Percentiles rank a stretch among this genome's conserved stretches.
Conservation (phyloP, 2,329 filamentous ascomycete genomes). For the Fusarium abutilonis region DNA sequence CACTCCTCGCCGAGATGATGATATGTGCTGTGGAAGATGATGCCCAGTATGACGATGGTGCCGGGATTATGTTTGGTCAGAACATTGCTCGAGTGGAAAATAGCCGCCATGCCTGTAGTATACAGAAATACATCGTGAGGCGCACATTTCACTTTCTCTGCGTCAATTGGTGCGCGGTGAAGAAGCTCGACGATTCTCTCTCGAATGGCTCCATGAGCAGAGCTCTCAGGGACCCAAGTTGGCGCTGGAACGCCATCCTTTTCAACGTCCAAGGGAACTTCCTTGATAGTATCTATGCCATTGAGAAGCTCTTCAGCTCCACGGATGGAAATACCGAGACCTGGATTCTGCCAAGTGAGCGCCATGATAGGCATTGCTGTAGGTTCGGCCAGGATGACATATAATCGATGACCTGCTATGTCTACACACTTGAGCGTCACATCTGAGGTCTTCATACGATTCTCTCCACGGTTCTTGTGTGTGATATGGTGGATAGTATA, state of each 20-base stretch:
- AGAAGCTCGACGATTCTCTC: constrained; percentile 55
- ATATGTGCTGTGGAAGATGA: constrained; percentile 62
- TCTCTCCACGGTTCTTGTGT: constrained; percentile 50
- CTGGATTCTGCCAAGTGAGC: constrained; percentile 58
- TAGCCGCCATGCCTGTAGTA: constrained; percentile 64
- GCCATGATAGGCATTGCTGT: constrained; percentile 51
- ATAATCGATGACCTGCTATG: constrained; percentile 55
- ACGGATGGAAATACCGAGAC: constrained; percentile 58
- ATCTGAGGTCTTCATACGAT: constrained; percentile 48
- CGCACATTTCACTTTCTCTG: constrained; percentile 39
- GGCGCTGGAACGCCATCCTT: constrained; percentile 43
- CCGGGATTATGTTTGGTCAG: constrained; percentile 50
- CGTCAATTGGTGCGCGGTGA: constrained; percentile 52
- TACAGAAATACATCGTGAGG: constrained; percentile 61
- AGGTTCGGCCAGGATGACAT: constrained; percentile 55
- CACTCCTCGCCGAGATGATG: constrained; percentile 59
- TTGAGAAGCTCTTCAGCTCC: constrained; percentile 56
- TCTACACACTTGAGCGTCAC: constrained; percentile 55
- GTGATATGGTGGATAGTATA: constrained; percentile 48
- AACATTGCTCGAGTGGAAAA: constrained; percentile 56
- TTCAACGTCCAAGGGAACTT: constrained; percentile 46
- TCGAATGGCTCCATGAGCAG: constrained; percentile 52
- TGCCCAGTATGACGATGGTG: constrained; percentile 58
- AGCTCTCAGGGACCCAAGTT: constrained; percentile 53
- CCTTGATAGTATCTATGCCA: constrained; percentile 48